phyloP scores from a whole-genome alignment of 805 yeast species.

The Wickerhamomyces subpelliculosus region DNA sequence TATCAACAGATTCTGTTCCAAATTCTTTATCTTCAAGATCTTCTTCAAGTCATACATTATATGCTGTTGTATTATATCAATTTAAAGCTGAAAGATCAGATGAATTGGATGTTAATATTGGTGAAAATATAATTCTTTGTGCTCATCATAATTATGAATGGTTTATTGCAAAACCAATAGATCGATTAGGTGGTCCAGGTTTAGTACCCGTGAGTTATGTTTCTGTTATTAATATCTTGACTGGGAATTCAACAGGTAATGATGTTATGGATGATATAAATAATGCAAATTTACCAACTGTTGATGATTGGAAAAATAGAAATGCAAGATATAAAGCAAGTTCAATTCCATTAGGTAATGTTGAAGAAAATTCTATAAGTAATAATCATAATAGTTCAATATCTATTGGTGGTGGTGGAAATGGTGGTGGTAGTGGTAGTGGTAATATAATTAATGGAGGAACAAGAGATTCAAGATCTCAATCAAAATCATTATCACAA shows the following conservation, averaged over 20 bases:
- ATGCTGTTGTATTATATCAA: conserved; percentile 81
- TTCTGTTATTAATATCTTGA: conserved; percentile 70
- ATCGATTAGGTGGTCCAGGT: conserved; percentile 95
- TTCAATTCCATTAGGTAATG: conserved; percentile 64
- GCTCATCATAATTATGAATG: conserved; percentile 97
- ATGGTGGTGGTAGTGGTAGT: neutral
- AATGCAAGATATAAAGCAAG: conserved; percentile 92
- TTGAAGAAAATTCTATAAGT: conserved; percentile 28
- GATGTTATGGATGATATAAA: conserved; percentile 52
- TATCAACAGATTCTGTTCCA: conserved; percentile 14
- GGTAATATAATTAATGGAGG: conserved; percentile 1
- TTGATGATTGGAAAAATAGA: conserved; percentile 90
- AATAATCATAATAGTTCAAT: no score
- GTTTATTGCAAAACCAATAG: conserved; percentile 96
- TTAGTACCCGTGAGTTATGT: conserved; percentile 89
- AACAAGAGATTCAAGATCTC: conserved; percentile 5
- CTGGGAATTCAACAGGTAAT: conserved; percentile 51
- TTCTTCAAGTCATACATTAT: conserved; percentile 39
- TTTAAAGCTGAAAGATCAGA: conserved; percentile 74
- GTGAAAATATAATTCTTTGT: conserved; percentile 86
- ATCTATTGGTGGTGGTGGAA: neutral
- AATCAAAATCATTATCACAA: conserved; percentile 10
- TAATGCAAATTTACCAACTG: conserved; percentile 74
- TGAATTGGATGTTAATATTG: conserved; percentile 77
- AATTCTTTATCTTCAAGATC: conserved; percentile 19